Conservation (phyloP, 345 rosid species). For the Eucalyptus pauciflora region DNA sequence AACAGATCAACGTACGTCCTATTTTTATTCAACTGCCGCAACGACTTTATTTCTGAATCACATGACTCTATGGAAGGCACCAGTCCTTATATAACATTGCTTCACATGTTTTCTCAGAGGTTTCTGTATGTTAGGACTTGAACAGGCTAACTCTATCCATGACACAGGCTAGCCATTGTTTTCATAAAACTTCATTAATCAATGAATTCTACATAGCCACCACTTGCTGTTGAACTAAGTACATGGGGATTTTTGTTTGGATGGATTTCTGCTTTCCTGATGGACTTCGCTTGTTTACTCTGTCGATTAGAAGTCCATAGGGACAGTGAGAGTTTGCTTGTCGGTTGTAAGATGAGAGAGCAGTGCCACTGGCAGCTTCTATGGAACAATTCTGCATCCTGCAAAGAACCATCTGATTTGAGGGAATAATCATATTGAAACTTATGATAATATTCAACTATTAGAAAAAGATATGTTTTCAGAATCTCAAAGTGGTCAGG, state of each 20-base stretch:
- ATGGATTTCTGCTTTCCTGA: background rate
- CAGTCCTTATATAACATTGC: background rate
- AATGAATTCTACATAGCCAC: background rate
- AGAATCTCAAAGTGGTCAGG: background rate
- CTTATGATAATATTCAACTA: background rate
- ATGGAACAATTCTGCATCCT: background rate
- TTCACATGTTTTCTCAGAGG: background rate
- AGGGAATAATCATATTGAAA: background rate
- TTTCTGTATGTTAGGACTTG: background rate
- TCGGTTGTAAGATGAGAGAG: background rate
- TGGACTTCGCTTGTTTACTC: background rate
- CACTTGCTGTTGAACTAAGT: background rate
- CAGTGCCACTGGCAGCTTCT: background rate
- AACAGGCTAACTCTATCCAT: background rate
- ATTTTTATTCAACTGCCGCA: background rate
- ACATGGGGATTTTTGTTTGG: background rate
- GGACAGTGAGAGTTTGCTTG: background rate
- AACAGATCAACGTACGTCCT: conserved; percentile 64
- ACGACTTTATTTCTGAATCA: background rate
- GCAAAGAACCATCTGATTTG: background rate
- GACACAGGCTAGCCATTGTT: background rate
- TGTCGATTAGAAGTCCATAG: background rate
- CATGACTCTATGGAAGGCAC: background rate
- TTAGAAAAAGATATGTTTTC: background rate
- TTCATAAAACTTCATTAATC: background rate